Base-by-base conservation (phyloP, 2,329 filamentous ascomycete species). In the Hypoxylon rubiginosum region DNA sequence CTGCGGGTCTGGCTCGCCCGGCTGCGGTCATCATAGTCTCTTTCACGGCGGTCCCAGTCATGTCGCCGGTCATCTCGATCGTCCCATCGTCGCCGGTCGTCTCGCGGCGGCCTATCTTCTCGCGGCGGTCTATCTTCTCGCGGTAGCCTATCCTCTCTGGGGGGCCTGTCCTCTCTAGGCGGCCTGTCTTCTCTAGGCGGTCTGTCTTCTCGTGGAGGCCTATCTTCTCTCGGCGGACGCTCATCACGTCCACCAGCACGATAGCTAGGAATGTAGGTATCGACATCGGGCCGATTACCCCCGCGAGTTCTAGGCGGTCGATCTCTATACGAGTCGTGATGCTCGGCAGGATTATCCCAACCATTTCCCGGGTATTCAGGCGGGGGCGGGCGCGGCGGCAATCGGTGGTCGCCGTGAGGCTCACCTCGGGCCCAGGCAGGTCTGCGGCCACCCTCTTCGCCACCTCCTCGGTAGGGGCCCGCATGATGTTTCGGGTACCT, bases 371-470 rank as follows among this genome's bases (percentile, higher is more conserved):
- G 74, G 66, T 82, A 79, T 7, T 76, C 78, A 4, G 82, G 79
- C n/a, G 82, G 82, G 1, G 85, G 84, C 2, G 85, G 86, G 9
- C 85, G 79, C 3, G 84, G 84, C 3, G 84, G 84, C 11, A 86
- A 74, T 9, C 82, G 73, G 53, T 80, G 78, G 24, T 79, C 77
- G 50, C 75, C 73, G 2, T 72, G 75, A 36, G 74, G 73, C 46
- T 74, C 81, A n/a, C 86, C 85, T 57, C 85, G 79, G 49, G 83
- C 82, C 86, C 86, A 88, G 1, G 84, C 85, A 5, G 85, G 86
- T 54, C 85, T 79, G 15, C 84, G 81, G 15, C 72, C 67, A n/a
- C 72, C 68, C 10, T 83, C 82, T 15, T 84, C 81, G 19, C 74
- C 81, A 55, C n/a, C n/a, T n/a, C 75, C 77, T 43, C 72, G 68